A percentile compares a stretch with the other conserved stretches of the same genome.
Conservation (phyloP, 306 rosid genomes). For the Ceratonia siliqua region DNA sequence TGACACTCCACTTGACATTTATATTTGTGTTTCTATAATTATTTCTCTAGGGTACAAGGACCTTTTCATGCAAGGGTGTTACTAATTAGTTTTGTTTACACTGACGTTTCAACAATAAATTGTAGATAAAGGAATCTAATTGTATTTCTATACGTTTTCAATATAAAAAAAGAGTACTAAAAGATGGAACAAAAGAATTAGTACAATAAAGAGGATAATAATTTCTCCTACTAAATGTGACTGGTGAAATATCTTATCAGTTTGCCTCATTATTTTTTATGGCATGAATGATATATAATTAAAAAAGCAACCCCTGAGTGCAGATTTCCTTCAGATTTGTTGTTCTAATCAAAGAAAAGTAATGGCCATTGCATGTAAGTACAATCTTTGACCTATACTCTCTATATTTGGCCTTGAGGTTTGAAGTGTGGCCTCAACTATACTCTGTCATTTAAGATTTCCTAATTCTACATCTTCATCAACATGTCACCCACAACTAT, state of each 20-base stretch:
- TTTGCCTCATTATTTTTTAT: background rate
- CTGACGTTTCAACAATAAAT: background rate
- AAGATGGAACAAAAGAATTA: background rate
- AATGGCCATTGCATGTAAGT: background rate
- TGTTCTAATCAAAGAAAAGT: background rate
- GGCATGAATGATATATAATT: background rate
- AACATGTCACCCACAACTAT: slow-evolving; percentile 1
- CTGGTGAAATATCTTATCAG: background rate
- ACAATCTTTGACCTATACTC: background rate
- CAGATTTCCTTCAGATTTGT: background rate
- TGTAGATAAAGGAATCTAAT: background rate
- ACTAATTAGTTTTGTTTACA: background rate
- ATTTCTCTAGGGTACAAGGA: too few species aligned
- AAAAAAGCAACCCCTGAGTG: background rate
- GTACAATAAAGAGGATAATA: background rate
- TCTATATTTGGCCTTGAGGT: background rate
- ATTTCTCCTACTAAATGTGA: background rate
- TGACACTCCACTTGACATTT: background rate
- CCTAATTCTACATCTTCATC: slow-evolving; percentile 27
- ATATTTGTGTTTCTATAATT: too few species aligned
- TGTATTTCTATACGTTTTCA: background rate
- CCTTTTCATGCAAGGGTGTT: background rate
- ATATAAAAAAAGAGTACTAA: background rate
- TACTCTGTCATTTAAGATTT: background rate
- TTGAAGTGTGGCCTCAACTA: background rate